Base-by-base conservation (phyloP, 2,329 filamentous ascomycete species). In the Aureobasidium leucospermi region DNA sequence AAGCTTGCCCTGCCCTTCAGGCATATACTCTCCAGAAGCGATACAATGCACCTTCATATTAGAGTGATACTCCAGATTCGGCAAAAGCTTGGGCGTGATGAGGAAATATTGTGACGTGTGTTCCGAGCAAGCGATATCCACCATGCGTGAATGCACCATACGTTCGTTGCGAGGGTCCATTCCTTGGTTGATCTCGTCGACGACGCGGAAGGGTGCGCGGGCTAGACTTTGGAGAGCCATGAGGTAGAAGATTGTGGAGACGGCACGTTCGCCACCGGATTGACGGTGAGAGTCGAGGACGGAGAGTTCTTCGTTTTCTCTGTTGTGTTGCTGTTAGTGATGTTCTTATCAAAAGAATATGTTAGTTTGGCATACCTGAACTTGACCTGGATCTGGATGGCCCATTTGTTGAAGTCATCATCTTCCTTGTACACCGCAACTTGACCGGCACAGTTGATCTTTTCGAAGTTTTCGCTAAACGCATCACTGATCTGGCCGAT, bases 101-200 rank as follows among this genome's bases (percentile, higher is more conserved):
- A 99, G 84, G 78, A 99, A 99, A 76, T 99, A 99, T 76, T 87
- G 84, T 48, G 80, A 81, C 28, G 81, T 81, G n/a, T 75, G 60
- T 73, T 91, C 86, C 65, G 85, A 83, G 73, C 94, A 97, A 45
- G 94, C 94, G 70, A 99, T 96, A 69, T 96, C 91, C 8, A 99
- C 94, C 88, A 99, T 95, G 64, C 94, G 89, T 71, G 93, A 90
- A 75, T 99, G 94, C 15, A 99, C 92, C 84, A 96, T 95, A 29
- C 94, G 89, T 75, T 99, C 94, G 74, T 99, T 99, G 68, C 94
- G 87, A 45, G 93, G 94, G 73, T 99, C 94, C 94, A 99, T 99
- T 65, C 94, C 94, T 76, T 99, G 94, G 71, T 99, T 99, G 80
- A 99, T 99, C 77, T 99, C 94, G 74, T 99, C 94, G 61, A 99